These are phyloP conservation scores for Backusella morwellensis DNA, from an alignment of 192 early-diverging fungal genomes.

Conservation along the genomic window DNA sequence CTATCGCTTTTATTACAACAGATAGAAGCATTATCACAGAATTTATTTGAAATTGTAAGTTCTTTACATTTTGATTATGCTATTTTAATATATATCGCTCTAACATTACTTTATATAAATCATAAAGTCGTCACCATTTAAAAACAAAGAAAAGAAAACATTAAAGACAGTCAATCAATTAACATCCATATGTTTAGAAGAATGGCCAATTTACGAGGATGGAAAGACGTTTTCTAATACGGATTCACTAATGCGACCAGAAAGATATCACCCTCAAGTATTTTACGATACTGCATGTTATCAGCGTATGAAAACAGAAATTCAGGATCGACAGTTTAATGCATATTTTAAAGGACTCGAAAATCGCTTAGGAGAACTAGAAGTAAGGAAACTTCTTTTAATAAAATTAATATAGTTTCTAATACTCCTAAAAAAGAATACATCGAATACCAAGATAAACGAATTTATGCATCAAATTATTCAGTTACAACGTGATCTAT, in stretches of 20 bases:
- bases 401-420: not conserved
- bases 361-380: not conserved
- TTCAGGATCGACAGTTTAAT: conserved; percentile 1
- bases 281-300: not conserved
- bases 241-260: not conserved
- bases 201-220: not conserved
- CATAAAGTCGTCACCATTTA: conserved; percentile 1
- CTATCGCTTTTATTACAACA: not conserved
- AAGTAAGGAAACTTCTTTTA: not conserved
- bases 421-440: conserved; percentile 5
- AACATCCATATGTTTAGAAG: not conserved
- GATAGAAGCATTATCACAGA: not conserved
- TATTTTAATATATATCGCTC: not conserved
- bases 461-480: not conserved
- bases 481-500: not conserved
- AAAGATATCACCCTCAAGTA: not conserved
- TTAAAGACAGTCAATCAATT: not conserved
- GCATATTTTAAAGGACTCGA: conserved; percentile 5
- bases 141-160: not conserved
- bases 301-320: conserved; percentile 7
- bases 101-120: not conserved
- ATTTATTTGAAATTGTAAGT: conserved; percentile 6
- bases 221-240: not conserved
- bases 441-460: not conserved
- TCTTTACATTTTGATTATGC: not conserved